phyloP scores from a whole-genome alignment of 2,329 filamentous ascomycete species.

The Karstenula rhodostoma region DNA sequence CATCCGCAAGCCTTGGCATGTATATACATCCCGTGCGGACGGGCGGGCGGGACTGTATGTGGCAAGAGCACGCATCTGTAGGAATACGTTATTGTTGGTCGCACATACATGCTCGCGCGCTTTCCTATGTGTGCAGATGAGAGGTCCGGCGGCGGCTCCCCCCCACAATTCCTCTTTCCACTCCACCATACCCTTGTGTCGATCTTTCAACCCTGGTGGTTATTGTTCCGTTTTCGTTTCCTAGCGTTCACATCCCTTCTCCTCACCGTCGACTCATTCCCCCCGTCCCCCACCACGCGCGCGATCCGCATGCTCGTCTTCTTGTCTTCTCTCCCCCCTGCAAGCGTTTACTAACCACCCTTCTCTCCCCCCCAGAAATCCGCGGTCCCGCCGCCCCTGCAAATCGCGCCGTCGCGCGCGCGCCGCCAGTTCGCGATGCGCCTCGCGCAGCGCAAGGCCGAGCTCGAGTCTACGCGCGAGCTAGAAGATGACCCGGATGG shows the following conservation, averaged over 20 bases:
- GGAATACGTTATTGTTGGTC: constrained; percentile 38
- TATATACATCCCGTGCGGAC: constrained; percentile 44
- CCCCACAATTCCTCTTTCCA: neutral
- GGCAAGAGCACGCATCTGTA: constrained; percentile 28
- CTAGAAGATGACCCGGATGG: constrained; percentile 30
- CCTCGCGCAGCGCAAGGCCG: constrained; percentile 64
- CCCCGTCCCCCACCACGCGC: neutral
- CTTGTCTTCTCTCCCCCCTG: constrained; percentile 11
- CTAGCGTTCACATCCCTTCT: neutral
- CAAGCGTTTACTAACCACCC: constrained; percentile 18
- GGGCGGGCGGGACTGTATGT: constrained; percentile 31
- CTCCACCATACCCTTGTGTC: constrained; percentile 1
- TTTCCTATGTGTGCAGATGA: constrained; percentile 11
- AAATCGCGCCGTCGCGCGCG: constrained; percentile 85
- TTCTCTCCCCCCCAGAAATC: constrained; percentile 7
- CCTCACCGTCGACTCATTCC: constrained; percentile 4
- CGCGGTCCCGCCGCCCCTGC: constrained; percentile 71
- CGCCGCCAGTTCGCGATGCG: constrained; percentile 89
- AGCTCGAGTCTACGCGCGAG: constrained; percentile 36
- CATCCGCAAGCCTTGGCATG: constrained; percentile 26
- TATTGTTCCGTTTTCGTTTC: no score
- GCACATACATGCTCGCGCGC: constrained; percentile 21
- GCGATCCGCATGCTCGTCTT: neutral
- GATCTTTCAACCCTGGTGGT: neutral
- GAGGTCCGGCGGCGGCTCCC: neutral